phyloP scores from a whole-genome alignment of 2,329 filamentous ascomycete species.

The Annulohypoxylon truncatum region DNA sequence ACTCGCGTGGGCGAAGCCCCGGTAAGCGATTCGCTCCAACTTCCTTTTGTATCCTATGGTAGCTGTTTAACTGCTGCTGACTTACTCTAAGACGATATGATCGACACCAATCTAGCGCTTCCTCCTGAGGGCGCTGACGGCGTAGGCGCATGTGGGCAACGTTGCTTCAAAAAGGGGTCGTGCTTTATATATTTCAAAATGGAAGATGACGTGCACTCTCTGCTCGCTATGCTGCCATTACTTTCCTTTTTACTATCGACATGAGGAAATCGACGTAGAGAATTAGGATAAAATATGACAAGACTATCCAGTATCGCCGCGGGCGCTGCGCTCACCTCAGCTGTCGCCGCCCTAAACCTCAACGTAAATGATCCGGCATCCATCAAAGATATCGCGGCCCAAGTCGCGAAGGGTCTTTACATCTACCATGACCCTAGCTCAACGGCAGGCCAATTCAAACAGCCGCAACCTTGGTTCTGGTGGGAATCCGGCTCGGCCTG shows the following conservation, averaged over 20 bases:
- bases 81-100: conserved; percentile 27
- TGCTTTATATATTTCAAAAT: conserved; percentile 21
- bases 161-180: conserved; percentile 28
- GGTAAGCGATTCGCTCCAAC: conserved; percentile 19
- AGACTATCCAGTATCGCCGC: conserved; percentile 30
- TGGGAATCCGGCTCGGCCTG: conserved; percentile 51
- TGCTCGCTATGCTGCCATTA: neutral
- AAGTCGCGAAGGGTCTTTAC: conserved; percentile 48
- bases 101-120: conserved; percentile 5
- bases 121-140: conserved; percentile 16
- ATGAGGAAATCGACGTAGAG: conserved; percentile 1
- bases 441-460: conserved; percentile 50
- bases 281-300: conserved; percentile 37
- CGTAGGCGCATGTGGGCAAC: conserved; percentile 20
- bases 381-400: conserved; percentile 43
- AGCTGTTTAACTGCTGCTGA: conserved; percentile 7
- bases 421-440: conserved; percentile 47
- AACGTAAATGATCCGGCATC: conserved; percentile 41
- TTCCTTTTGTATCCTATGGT: conserved; percentile 28
- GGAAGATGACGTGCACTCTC: neutral
- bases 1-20: conserved; percentile 11
- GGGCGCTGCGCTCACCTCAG: conserved; percentile 33
- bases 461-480: conserved; percentile 52
- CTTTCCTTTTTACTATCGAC: conserved; percentile 6
- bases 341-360: conserved; percentile 42